These are phyloP conservation scores for Acorus gramineus DNA, from an alignment of 106 monocot genomes.

Conservation along the genomic window DNA sequence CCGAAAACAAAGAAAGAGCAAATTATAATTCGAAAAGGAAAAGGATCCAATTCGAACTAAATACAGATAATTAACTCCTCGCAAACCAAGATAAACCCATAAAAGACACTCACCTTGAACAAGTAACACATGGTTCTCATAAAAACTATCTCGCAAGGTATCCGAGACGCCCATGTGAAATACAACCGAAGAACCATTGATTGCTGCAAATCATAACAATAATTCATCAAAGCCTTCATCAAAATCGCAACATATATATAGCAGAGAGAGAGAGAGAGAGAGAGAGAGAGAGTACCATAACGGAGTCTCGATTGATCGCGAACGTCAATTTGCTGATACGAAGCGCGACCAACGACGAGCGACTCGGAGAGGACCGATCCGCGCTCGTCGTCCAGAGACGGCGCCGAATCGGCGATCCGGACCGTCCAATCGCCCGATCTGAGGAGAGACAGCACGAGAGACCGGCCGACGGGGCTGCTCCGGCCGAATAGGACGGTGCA, in stretches of 20 bases:
- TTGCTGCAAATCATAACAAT: conserved; percentile 8
- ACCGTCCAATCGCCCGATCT: conserved; percentile 22
- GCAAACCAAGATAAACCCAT: too few species aligned
- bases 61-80: too few species aligned
- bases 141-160: background rate
- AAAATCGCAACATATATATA: background rate
- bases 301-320: conserved; percentile 10
- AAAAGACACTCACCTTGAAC: conserved; percentile 15
- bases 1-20: too few species aligned
- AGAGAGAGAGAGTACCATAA: background rate
- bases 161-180: conserved; percentile 30
- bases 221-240: background rate
- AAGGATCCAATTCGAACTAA: too few species aligned
- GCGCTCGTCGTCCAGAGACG: conserved; percentile 7
- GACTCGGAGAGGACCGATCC: conserved; percentile 4
- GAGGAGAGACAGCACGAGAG: conserved; percentile 32
- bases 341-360: conserved; percentile 6
- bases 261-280: background rate
- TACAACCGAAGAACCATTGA: conserved; percentile 34
- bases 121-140: conserved; percentile 4
- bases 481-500: conserved; percentile 39
- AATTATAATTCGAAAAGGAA: too few species aligned
- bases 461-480: conserved; percentile 31
- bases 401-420: conserved; percentile 41
- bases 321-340: conserved; percentile 17